Evolutionary conservation across 139 green algal genomes (phyloP), one percentile per base, ranked within the genome.

Genomic region (Micractinium sp.): DNA sequence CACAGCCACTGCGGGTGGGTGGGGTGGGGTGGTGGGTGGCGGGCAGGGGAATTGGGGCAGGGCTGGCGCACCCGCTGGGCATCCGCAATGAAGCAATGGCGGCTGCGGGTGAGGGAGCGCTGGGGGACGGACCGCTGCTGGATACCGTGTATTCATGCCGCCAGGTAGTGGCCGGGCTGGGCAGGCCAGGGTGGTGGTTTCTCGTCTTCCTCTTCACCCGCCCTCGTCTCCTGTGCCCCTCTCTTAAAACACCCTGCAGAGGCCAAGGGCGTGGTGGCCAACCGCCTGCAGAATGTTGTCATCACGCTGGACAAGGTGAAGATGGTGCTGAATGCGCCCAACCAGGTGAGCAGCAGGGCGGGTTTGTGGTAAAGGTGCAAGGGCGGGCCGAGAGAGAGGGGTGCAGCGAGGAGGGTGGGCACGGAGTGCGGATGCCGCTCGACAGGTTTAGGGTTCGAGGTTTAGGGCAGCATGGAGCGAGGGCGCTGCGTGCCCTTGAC

Each of bases 241-340:
- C 53, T 2, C 23, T 39, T 20, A 5, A 56, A 16, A 67, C 35
- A 22, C 27, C 39, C 25, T 36, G 35, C 85, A 91, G 85, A 87
- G 88, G 76, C 53, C n/a, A 78, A 74, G 41, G 88, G 81, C 56
- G 95, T 98, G 41, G 86, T 85, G 27, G 90, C 90, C 31, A 97
- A 96, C 92, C 91, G 96, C 23, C 80, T 98, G 77, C 94, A 97
- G 87, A 97, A 98, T 89, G 92, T 99, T 63, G 95, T 94, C 12
- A 95, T 98, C 82, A 98, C 95, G n/a, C 75, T 99, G 76, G 95
- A 99, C 93, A 99, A 99, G 91, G 92, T 97, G 15, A 95, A 94
- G 86, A 92, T 95, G 89, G 94, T 93, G 83, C 92, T 98, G 85
- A 74, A 85, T 18, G 82, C 66, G 25, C 82, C 61, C 82, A 66